Evolutionary conservation across 331 rosid genomes (phyloP), one percentile per base, ranked within the genome.

Genomic region (Telfairia occidentalis): DNA sequence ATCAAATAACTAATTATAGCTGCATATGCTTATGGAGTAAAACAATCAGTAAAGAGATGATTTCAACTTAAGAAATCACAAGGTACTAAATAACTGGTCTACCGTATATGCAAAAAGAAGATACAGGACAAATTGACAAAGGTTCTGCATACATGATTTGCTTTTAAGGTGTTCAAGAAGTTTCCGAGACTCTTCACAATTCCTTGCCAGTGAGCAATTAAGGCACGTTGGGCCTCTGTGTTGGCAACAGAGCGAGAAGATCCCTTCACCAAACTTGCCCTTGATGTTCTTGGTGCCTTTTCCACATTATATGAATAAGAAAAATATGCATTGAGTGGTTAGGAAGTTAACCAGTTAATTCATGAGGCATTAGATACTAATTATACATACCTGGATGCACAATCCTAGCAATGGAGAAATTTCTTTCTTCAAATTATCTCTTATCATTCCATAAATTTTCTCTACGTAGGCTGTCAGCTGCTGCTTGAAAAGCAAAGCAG

Each of bases 191-290:
- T 89, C 80, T 85, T 89, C 78, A 90, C 97, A 79, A 92, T 92
- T 83, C 98, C 90, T 86, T 92, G 98, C 98, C 98, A 92, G 78
- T 92, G 98, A 73, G 97, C 98, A 79, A 92, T 89, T 78, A 92
- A 85, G 78, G 98, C 97, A 81, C 90, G 93, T 81, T 90, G 98
- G 72, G 96, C 97, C 63, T 88, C 90, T 0, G 97, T 96, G 74
- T 84, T 92, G 78, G 97, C 98, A 67, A 89, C 90, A 57, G 97
- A 80, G 48, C 98, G 97, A 45, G 75, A 71, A 13, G 75, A 71
- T 58, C 98, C 98, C 78, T 92, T 92, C 67, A 92, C 88, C 81
- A 90, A 87, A 83, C 97, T 91, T 82, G 81, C 92, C 29, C 98
- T 91, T 1, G 97, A 90, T 76, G 87, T 89, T 90, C 98, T 87